Conservation (phyloP, 2,329 filamentous ascomycete species). For the Colletotrichum incanum region DNA sequence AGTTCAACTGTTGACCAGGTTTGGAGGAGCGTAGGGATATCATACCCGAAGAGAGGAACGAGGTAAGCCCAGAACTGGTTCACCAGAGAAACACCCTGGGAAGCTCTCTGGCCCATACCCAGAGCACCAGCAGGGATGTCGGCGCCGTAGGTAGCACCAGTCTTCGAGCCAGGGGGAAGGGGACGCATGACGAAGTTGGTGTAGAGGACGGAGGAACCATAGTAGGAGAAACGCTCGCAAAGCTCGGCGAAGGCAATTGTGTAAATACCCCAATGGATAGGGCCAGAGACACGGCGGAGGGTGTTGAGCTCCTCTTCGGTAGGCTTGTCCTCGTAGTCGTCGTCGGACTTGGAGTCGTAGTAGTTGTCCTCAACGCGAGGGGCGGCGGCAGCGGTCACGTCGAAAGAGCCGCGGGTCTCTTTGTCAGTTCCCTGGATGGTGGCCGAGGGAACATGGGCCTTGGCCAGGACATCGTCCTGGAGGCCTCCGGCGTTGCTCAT, state of each 20-base stretch:
- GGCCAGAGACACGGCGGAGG: slow-evolving; percentile 75
- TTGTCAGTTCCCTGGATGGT: slow-evolving; percentile 43
- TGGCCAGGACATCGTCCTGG: slow-evolving; percentile 46
- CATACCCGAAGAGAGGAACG: slow-evolving; percentile 70
- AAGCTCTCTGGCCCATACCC: slow-evolving; percentile 71
- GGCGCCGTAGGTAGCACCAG: slow-evolving; percentile 61
- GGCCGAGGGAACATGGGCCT: slow-evolving; percentile 44
- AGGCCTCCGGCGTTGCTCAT: slow-evolving; percentile 44
- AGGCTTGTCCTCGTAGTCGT: slow-evolving; percentile 59
- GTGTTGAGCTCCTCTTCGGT: slow-evolving; percentile 75
- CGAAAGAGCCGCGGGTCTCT: slow-evolving; percentile 44
- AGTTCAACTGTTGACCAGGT: neutral
- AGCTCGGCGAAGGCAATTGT: slow-evolving; percentile 82
- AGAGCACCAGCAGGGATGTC: slow-evolving; percentile 66
- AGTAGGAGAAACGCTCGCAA: slow-evolving; percentile 85
- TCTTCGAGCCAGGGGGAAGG: slow-evolving; percentile 68
- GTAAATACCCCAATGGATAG: slow-evolving; percentile 77
- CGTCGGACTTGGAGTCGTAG: slow-evolving; percentile 48
- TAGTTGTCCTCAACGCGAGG: slow-evolving; percentile 38
- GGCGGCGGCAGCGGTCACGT: slow-evolving; percentile 46
- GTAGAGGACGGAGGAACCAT: slow-evolving; percentile 79
- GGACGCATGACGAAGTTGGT: slow-evolving; percentile 75
- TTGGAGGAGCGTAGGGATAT: neutral
- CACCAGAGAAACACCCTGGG: slow-evolving; percentile 64
- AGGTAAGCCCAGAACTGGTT: slow-evolving; percentile 76